Percentiles rank a stretch among this genome's conserved stretches.
phyloP scores from a whole-genome alignment of 2,329 filamentous ascomycete genomes.

The Colletotrichum higginsianum region DNA sequence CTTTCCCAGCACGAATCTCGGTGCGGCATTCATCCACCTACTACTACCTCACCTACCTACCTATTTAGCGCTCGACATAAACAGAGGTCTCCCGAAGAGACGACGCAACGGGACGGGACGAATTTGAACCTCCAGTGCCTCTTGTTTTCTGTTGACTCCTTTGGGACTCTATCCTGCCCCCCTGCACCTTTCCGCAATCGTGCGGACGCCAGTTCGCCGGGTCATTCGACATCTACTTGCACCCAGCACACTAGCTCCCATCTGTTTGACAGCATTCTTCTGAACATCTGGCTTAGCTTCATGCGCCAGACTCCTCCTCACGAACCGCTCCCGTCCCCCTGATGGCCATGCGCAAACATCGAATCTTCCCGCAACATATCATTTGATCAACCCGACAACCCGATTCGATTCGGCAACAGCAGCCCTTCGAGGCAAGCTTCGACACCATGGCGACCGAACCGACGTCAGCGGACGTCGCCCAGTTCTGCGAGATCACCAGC shows the following conservation, averaged over 20 bases:
- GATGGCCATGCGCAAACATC: conserved; percentile 22
- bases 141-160: background rate
- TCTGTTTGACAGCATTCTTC: conserved; percentile 18
- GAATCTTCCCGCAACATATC: background rate
- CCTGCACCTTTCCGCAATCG: background rate
- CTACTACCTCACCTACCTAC: background rate
- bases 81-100: conserved; percentile 18
- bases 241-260: conserved; percentile 3
- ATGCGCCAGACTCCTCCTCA: conserved; percentile 20
- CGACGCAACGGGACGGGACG: conserved; percentile 26
- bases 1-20: conserved; percentile 21
- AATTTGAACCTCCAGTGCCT: conserved; percentile 1
- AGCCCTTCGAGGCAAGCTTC: conserved; percentile 32
- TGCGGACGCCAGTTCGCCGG: background rate
- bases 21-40: conserved; percentile 17
- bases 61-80: conserved; percentile 1
- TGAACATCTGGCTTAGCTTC: conserved; percentile 26
- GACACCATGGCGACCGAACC: conserved; percentile 51
- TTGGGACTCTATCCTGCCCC: background rate
- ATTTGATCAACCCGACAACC: conserved; percentile 10
- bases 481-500: conserved; percentile 59
- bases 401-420: conserved; percentile 10
- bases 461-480: conserved; percentile 54
- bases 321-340: conserved; percentile 4
- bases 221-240: background rate